Evolutionary conservation across 1,284 basidiomycete genomes (phyloP).

Genomic region (Apiotrichum siamense): DNA sequence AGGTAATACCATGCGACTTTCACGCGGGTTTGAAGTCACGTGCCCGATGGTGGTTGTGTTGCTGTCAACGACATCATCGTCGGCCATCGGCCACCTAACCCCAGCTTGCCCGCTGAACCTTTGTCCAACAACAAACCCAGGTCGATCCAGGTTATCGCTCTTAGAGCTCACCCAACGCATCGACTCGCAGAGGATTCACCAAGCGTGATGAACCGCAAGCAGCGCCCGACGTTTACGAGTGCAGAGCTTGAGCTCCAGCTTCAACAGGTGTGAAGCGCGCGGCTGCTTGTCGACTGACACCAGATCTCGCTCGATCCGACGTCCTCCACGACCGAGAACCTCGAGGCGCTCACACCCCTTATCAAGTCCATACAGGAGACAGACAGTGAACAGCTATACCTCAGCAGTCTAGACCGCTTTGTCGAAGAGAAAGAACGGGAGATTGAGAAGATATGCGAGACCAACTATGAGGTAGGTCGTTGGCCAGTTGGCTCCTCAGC

Average conservation of each 20-base stretch:
- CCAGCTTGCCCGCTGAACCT: too few relatives aligned
- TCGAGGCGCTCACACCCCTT: slow-evolving; percentile 85
- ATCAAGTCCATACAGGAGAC: slow-evolving; percentile 89
- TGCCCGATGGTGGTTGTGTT: not conserved
- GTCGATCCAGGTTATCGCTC: too few relatives aligned
- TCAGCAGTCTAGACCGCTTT: slow-evolving; percentile 76
- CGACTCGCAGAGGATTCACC: not conserved
- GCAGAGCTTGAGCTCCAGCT: slow-evolving; percentile 47
- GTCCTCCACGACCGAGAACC: slow-evolving; percentile 58
- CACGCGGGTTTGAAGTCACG: too few relatives aligned
- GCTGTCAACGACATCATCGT: not conserved
- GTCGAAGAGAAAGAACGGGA: slow-evolving; percentile 90
- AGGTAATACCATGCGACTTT: too few relatives aligned
- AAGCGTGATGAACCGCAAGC: slow-evolving; percentile 35
- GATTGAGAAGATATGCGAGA: slow-evolving; percentile 90
- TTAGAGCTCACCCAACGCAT: too few relatives aligned
- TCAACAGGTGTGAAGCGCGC: slow-evolving; percentile 33
- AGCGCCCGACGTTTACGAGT: slow-evolving; percentile 41
- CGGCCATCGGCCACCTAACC: not conserved
- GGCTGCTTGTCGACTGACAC: not conserved
- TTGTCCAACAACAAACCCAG: not conserved
- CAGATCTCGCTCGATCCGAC: slow-evolving; percentile 44
- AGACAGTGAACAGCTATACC: slow-evolving; percentile 83
- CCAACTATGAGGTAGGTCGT: slow-evolving; percentile 77
- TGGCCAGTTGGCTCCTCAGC: too few relatives aligned